phyloP scores from a whole-genome alignment of 768 basidiomycete genomes.

The Pisolithus sp. region DNA sequence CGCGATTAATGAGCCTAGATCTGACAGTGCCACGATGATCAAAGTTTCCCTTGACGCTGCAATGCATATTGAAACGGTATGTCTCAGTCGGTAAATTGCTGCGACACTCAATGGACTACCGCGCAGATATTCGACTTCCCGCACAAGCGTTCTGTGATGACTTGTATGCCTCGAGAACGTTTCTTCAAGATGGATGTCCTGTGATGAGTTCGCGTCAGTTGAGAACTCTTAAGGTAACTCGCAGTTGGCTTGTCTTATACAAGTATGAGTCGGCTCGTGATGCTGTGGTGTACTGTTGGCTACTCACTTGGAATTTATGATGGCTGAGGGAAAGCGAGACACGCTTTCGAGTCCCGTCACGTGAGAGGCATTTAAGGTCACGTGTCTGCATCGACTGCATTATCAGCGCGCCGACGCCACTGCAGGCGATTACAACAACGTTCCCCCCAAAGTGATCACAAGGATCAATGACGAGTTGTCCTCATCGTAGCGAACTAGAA shows the following conservation, averaged over 20 bases:
- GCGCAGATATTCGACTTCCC: conserved; percentile 21
- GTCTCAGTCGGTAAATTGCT: neutral
- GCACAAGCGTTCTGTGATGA: conserved; percentile 19
- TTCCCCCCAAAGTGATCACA: conserved; percentile 4
- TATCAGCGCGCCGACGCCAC: no score
- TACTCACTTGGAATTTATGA: no score
- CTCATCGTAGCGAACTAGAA: conserved; percentile 46
- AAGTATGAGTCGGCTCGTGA: no score
- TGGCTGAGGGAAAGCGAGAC: no score
- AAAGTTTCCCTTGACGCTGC: conserved; percentile 13
- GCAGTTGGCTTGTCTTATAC: no score
- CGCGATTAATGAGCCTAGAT: conserved; percentile 38
- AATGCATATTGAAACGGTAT: conserved; percentile 19
- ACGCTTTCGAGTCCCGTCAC: no score
- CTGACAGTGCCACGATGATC: conserved; percentile 25
- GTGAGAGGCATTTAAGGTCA: no score
- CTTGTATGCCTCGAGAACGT: conserved; percentile 11
- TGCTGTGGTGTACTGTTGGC: no score
- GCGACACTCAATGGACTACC: neutral
- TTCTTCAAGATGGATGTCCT: conserved; percentile 21
- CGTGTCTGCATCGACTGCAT: no score
- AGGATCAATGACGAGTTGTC: conserved; percentile 31
- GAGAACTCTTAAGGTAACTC: neutral
- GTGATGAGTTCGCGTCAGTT: neutral
- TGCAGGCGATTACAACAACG: no score